phyloP scores from a whole-genome alignment of 2,329 filamentous ascomycete species.

The Cladosporium phlei region DNA sequence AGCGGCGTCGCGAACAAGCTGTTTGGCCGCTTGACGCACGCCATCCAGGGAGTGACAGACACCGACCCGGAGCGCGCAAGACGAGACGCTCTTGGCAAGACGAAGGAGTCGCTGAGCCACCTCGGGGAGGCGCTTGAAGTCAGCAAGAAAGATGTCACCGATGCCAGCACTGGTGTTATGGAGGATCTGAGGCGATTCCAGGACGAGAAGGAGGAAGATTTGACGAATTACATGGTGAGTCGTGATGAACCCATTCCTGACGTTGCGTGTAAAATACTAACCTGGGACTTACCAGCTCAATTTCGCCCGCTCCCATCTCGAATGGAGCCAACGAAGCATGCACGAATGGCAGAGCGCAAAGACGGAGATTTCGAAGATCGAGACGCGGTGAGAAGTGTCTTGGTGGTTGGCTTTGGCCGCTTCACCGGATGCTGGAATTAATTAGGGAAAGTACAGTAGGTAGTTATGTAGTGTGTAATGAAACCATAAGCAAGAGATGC shows the following conservation, averaged over 20 bases:
- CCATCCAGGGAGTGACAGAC: slow-evolving; percentile 92
- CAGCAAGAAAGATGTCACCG: slow-evolving; percentile 85
- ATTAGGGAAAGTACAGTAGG: too few relatives aligned
- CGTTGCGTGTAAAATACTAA: background rate
- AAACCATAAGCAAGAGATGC: too few relatives aligned
- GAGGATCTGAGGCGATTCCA: slow-evolving; percentile 92
- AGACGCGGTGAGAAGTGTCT: slow-evolving; percentile 40
- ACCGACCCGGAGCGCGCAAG: slow-evolving; percentile 91
- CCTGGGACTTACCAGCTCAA: slow-evolving; percentile 60
- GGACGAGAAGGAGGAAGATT: slow-evolving; percentile 87
- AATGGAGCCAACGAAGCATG: slow-evolving; percentile 88
- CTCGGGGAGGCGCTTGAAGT: slow-evolving; percentile 87
- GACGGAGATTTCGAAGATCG: slow-evolving; percentile 83
- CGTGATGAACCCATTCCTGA: background rate
- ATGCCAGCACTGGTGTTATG: slow-evolving; percentile 82
- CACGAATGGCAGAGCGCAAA: slow-evolving; percentile 91
- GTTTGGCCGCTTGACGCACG: slow-evolving; percentile 91
- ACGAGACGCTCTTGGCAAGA: slow-evolving; percentile 92
- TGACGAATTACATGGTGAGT: slow-evolving; percentile 91
- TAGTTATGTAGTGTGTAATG: too few relatives aligned
- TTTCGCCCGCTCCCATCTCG: slow-evolving; percentile 86
- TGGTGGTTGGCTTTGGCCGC: too few relatives aligned
- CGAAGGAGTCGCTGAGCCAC: slow-evolving; percentile 76
- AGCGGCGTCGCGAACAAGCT: slow-evolving; percentile 90
- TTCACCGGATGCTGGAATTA: too few relatives aligned